These are phyloP conservation scores for Emergomyces africanus DNA, from an alignment of 2,329 filamentous ascomycete species.

Conservation along the genomic window DNA sequence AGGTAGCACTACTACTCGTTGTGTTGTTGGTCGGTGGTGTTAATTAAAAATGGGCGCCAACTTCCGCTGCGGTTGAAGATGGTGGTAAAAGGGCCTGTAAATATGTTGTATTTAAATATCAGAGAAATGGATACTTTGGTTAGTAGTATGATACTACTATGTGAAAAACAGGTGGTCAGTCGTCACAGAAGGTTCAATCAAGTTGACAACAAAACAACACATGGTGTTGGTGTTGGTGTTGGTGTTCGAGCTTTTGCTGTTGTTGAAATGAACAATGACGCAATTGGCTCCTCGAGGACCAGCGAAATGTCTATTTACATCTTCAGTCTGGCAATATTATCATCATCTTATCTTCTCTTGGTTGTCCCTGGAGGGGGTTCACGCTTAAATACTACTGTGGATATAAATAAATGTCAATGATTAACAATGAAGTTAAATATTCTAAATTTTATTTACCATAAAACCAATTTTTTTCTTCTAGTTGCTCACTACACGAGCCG, in stretches of 20 bases:
- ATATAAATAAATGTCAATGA: background rate
- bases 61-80: no score
- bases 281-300: background rate
- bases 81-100: no score
- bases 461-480: background rate
- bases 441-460: background rate
- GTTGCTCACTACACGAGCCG: no score
- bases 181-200: background rate
- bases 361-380: background rate
- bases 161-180: no score
- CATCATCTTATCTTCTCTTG: background rate
- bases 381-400: background rate
- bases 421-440: background rate
- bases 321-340: background rate
- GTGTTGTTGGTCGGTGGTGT: background rate
- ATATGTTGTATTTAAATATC: no score
- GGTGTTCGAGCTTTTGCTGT: no score
- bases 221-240: no score
- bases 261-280: background rate
- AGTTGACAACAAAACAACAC: no score
- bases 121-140: no score
- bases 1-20: background rate
- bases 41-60: background rate
- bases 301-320: background rate
- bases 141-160: no score